A percentile compares a stretch with the other conserved stretches of the same genome.
Evolutionary conservation across 352 stramenopile genomes (phyloP).

Genomic region (Pythium aristosporum): DNA sequence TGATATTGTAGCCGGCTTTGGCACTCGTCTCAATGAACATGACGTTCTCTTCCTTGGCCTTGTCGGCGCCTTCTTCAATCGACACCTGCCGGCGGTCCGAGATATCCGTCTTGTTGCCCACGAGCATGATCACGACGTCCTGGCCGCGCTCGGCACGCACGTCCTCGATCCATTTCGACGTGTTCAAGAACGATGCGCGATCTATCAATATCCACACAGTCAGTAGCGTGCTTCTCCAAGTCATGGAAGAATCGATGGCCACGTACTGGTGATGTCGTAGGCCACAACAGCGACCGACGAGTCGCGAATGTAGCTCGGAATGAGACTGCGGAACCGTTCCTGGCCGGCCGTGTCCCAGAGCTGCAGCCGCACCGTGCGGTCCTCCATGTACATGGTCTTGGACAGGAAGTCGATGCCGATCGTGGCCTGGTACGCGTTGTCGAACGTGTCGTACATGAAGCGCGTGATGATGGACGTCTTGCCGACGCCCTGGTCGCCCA

Average conservation of each 20-base stretch:
- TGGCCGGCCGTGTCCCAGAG: conserved; percentile 97
- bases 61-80: conserved; percentile 98
- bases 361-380: conserved; percentile 98
- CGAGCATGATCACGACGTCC: conserved; percentile 99
- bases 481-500: conserved; percentile 97
- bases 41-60: conserved; percentile 97
- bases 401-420: conserved; percentile 99
- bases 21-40: conserved; percentile 99
- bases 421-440: conserved; percentile 97
- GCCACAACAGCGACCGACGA: conserved; percentile 99
- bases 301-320: conserved; percentile 97
- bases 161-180: conserved; percentile 99
- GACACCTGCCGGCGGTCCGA: conserved; percentile 96
- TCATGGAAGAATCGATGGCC: too few relatives aligned
- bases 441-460: conserved; percentile 99
- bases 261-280: conserved; percentile 98
- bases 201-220: conserved; percentile 43
- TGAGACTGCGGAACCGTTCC: conserved; percentile 91
- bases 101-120: conserved; percentile 99
- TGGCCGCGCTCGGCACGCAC: conserved; percentile 97
- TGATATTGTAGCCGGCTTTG: conserved; percentile 98
- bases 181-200: conserved; percentile 98
- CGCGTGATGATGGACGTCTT: conserved; percentile 99
- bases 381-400: conserved; percentile 99
- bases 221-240: too few relatives aligned